Base-by-base conservation (phyloP, 352 stramenopile genomes). In the Elongisporangium prolatum region DNA sequence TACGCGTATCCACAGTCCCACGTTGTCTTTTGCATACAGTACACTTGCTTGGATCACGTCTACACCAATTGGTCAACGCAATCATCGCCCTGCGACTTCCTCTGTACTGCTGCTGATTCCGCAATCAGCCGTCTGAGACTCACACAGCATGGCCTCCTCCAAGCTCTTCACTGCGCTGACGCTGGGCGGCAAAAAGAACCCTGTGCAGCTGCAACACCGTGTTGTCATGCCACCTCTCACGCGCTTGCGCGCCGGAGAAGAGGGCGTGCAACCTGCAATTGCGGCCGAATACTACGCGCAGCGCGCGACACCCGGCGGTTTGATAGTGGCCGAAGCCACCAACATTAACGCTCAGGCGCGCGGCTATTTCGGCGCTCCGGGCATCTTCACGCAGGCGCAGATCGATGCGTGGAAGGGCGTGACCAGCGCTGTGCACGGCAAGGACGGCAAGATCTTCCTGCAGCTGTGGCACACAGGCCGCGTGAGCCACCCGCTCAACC, bases 381-480 rank as follows among this genome's bases (percentile, higher is more conserved):
- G 78, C 8, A 78, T 89, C 52, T 83, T 72, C 52, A 76, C 67
- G 14, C 40, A 71, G 22, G 64, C 74, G 22, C 79, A 90, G 58
- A 24, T 78, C 28, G 55, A 59, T 0, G 64, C 44, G 4, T 89
- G 80, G 80, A 86, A 89, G 60, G 52, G 52, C 18, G 61, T 89
- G 21, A 77, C 74, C 0, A 71, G 90, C 48, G 50, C 59, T 4
- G 83, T 94, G 16, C 84, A 94, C 56, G 63, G 57, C 13, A 86
- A 87, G 50, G 69, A 67, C 21, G 76, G 71, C 50, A 68, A 71
- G 14, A 90, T 93, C 50, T 86, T 74, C 55, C 20, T 73, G 24
- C 84, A 95, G 65, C 59, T 94, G 8, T 92, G 82, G 82, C 84
- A 95, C 61, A 72, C 74, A 18, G 86, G 84, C 25, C 68, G 82